A percentile compares a stretch with the other conserved stretches of the same genome.
phyloP scores from a whole-genome alignment of 2,329 filamentous ascomycete genomes.

The Sporothrix sp. region DNA sequence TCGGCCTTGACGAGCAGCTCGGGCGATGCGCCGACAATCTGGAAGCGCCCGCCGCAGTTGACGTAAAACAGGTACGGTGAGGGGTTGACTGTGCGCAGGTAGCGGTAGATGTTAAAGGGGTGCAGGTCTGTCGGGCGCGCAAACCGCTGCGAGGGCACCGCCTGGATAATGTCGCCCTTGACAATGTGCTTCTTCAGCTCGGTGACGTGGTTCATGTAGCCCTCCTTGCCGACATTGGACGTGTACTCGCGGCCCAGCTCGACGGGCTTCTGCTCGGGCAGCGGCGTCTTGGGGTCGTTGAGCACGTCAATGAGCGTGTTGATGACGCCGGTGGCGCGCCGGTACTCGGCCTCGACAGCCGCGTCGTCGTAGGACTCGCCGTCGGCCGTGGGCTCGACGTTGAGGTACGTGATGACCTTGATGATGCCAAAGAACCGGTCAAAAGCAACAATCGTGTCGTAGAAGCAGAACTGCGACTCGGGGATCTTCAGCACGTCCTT shows the following conservation, averaged over 20 bases:
- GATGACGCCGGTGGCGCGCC: constrained; percentile 54
- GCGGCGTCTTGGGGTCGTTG: constrained; percentile 61
- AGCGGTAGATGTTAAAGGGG: constrained; percentile 96
- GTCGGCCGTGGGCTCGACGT: constrained; percentile 33
- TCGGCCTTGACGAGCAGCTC: constrained; percentile 92
- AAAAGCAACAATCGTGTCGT: constrained; percentile 86
- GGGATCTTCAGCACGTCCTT: constrained; percentile 83
- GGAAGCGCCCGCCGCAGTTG: constrained; percentile 79
- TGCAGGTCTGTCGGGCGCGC: constrained; percentile 82
- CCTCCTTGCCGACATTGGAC: constrained; percentile 81
- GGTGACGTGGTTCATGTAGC: constrained; percentile 86
- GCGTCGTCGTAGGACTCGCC: constrained; percentile 12
- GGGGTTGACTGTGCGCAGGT: constrained; percentile 93
- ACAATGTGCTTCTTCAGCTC: constrained; percentile 83
- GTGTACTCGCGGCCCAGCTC: constrained; percentile 66
- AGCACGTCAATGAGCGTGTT: constrained; percentile 60
- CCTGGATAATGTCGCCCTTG: constrained; percentile 92
- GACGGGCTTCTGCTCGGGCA: constrained; percentile 69
- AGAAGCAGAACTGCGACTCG: constrained; percentile 94
- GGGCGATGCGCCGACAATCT: constrained; percentile 89
- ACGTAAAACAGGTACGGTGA: constrained; percentile 97
- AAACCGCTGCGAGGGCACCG: constrained; percentile 89
- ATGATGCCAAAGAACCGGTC: constrained; percentile 90
- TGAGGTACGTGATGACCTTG: constrained; percentile 87
- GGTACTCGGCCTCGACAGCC: constrained; percentile 56